Conservation (phyloP, 345 rosid species). For the Hevea brasiliensis region DNA sequence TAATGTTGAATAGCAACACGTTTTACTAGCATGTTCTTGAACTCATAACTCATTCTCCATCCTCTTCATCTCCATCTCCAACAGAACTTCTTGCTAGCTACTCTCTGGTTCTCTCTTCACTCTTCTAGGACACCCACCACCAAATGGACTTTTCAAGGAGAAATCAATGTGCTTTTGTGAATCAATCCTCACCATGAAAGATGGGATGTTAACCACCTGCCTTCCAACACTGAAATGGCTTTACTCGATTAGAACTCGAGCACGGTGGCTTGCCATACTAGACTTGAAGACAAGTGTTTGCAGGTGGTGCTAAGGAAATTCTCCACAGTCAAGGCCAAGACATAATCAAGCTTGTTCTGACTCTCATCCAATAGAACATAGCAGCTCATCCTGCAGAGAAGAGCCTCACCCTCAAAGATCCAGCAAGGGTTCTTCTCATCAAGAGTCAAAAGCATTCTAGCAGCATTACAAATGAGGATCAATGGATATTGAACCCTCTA, state of each 20-base stretch:
- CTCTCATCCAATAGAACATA: constrained; percentile 27
- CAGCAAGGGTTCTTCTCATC: no score
- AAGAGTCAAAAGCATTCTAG: constrained; percentile 25
- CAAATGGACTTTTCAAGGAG: constrained; percentile 27
- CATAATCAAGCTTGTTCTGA: constrained; percentile 32
- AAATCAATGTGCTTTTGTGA: constrained; percentile 32
- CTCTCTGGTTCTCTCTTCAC: constrained; percentile 68
- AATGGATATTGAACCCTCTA: no score
- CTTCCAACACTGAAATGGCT: constrained; percentile 33
- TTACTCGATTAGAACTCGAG: constrained; percentile 26
- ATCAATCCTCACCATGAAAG: constrained; percentile 34
- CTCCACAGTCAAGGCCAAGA: no score
- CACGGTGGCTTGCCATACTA: constrained; percentile 29
- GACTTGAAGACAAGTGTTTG: constrained; percentile 27
- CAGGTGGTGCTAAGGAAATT: constrained; percentile 26
- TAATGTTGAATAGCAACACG: background rate
- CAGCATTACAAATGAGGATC: constrained; percentile 27
- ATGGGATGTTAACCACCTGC: constrained; percentile 32
- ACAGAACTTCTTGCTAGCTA: constrained; percentile 66
- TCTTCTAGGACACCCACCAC: constrained; percentile 51
- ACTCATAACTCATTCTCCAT: constrained; percentile 30
- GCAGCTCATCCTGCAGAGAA: constrained; percentile 25
- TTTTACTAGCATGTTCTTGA: background rate
- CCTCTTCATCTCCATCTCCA: constrained; percentile 69
- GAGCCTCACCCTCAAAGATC: constrained; percentile 31